Evolutionary conservation across 176 grass and related monocot species (phyloP).

Genomic region (Ananas comosus): DNA sequence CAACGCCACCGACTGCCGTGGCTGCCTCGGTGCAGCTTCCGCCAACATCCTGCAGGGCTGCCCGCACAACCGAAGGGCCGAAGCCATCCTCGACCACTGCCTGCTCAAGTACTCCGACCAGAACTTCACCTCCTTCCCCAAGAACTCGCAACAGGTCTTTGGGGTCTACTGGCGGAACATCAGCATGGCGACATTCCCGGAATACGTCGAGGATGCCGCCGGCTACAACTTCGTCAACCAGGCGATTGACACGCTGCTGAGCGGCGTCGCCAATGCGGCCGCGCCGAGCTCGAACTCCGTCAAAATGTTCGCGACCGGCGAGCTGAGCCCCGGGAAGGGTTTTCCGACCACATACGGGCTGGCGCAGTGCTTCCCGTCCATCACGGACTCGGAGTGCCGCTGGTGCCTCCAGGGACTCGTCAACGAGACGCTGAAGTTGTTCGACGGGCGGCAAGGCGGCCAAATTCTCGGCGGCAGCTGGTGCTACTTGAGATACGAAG

Average conservation of each 20-base stretch:
- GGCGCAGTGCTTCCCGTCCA: slow-evolving; percentile 27
- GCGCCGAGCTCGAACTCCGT: too few species aligned
- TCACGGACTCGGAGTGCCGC: neutral
- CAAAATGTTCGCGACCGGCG: too few species aligned
- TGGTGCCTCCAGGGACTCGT: slow-evolving; percentile 18
- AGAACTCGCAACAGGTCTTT: too few species aligned
- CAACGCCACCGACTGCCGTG: slow-evolving; percentile 22
- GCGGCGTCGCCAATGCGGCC: neutral
- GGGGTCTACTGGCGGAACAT: neutral
- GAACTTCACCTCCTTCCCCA: slow-evolving; percentile 22
- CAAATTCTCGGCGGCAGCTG: slow-evolving; percentile 13
- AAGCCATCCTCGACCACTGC: too few species aligned
- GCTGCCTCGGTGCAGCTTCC: slow-evolving; percentile 32
- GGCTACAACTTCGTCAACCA: slow-evolving; percentile 2
- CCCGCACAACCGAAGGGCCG: slow-evolving; percentile 23
- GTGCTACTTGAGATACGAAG: slow-evolving; percentile 28
- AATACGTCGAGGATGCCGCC: neutral
- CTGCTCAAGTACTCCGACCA: slow-evolving; percentile 43
- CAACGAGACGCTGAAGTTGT: neutral
- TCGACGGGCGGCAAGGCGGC: neutral
- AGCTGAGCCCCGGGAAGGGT: too few species aligned
- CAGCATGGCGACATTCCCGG: neutral
- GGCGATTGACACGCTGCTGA: neutral
- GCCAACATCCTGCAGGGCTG: slow-evolving; percentile 20
- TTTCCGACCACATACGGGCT: neutral